Conservation (phyloP, 23 red algal genomes). For the Gracilariopsis chorda region DNA sequence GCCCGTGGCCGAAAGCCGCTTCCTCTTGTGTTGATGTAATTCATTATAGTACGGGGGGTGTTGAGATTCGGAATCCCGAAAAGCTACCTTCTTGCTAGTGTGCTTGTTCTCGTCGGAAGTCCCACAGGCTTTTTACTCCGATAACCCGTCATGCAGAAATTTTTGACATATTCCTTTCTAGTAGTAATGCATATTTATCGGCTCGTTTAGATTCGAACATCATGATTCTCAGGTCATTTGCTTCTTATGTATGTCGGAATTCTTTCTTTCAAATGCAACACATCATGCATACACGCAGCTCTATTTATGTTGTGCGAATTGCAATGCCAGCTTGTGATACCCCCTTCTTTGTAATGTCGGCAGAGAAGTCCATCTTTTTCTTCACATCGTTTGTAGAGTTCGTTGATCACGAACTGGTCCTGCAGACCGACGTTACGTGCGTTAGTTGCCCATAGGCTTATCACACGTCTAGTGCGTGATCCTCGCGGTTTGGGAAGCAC, state of each 20-base stretch:
- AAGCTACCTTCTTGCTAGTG: too few species aligned
- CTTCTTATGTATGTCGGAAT: slow-evolving; percentile 25
- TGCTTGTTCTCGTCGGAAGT: too few species aligned
- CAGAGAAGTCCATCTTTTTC: neutral
- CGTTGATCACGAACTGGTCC: slow-evolving; percentile 44
- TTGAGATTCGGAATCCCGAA: too few species aligned
- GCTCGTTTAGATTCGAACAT: too few species aligned
- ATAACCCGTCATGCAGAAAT: too few species aligned
- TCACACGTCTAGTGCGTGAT: neutral
- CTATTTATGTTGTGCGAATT: slow-evolving; percentile 9
- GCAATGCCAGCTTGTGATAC: slow-evolving; percentile 39
- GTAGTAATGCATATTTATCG: too few species aligned
- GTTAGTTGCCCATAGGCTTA: slow-evolving; percentile 5
- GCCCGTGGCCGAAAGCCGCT: too few species aligned
- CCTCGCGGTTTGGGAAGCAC: slow-evolving; percentile 24
- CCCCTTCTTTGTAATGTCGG: slow-evolving; percentile 1
- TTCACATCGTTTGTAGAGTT: slow-evolving; percentile 9
- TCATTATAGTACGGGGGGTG: too few species aligned
- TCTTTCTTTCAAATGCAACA: neutral
- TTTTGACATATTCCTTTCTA: too few species aligned
- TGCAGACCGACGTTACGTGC: slow-evolving; percentile 28
- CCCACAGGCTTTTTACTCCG: too few species aligned
- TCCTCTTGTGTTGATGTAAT: too few species aligned
- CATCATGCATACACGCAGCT: slow-evolving; percentile 34
- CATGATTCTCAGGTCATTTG: neutral